Percentiles rank a stretch among this genome's conserved stretches.
phyloP scores from a whole-genome alignment of 2,329 filamentous ascomycete species.

The Nigrospora oryzae region DNA sequence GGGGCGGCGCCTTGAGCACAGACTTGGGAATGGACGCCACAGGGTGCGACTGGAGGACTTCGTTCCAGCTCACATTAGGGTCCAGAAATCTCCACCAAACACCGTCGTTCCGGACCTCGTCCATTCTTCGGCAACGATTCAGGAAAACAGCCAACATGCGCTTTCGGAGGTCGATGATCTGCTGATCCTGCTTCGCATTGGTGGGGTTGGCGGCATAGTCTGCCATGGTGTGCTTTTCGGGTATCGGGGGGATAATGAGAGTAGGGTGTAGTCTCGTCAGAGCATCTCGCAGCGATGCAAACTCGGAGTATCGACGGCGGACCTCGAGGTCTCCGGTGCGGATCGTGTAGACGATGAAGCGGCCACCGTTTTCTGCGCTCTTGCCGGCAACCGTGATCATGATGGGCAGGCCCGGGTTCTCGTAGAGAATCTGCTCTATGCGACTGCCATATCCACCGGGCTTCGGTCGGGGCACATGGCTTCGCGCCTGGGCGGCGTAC shows the following conservation, averaged over 20 bases:
- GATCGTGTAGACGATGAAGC: conserved; percentile 96
- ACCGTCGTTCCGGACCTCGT: conserved; percentile 81
- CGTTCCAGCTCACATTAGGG: conserved; percentile 96
- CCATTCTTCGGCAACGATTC: conserved; percentile 89
- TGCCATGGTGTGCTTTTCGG: conserved; percentile 97
- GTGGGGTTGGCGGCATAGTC: conserved; percentile 98
- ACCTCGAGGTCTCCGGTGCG: conserved; percentile 93
- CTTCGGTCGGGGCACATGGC: conserved; percentile 52
- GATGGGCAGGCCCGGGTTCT: conserved; percentile 84
- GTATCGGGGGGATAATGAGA: conserved; percentile 90
- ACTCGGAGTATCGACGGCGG: conserved; percentile 90
- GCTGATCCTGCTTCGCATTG: conserved; percentile 93
- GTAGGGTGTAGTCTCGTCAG: conserved; percentile 90
- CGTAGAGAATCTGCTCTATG: conserved; percentile 95
- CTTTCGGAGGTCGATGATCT: conserved; percentile 93
- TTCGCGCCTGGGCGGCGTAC: conserved; percentile 26
- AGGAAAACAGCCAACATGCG: conserved; percentile 95
- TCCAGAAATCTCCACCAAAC: conserved; percentile 98
- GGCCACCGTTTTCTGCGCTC: conserved; percentile 82
- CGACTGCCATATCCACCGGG: conserved; percentile 89
- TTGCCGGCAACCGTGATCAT: conserved; percentile 93
- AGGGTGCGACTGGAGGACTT: conserved; percentile 89
- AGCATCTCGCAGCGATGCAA: conserved; percentile 81
- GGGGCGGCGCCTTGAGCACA: conserved; percentile 86
- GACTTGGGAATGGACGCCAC: conserved; percentile 89